Evolutionary conservation across 2,329 filamentous ascomycete species (phyloP), one percentile per base, ranked within the genome.

Genomic region (Paracorniculantispora psalliotae): DNA sequence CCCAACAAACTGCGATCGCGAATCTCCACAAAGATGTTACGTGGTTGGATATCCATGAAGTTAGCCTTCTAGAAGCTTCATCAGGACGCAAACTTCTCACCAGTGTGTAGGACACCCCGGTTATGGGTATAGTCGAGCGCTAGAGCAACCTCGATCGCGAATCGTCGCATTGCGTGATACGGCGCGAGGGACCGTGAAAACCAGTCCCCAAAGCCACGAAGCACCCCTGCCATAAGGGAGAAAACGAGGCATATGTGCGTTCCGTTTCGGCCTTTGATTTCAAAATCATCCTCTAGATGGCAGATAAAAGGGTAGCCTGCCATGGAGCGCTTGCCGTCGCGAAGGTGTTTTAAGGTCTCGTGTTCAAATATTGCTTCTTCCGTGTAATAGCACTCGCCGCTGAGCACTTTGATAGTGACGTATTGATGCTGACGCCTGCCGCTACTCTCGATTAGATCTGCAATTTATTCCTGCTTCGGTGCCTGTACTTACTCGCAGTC

Each of bases 181-280:
- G 66, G 66, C n/a, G 68, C 43, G 39, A 51, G 51, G 26, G 25
- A 43, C 0, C 59, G 55, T 1, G 25, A 3, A 30, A 66, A 68
- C 55, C 54, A 63, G 12, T 44, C 46, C 4, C 54, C 60, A 23
- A 66, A 66, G 57, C 44, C 62, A 19, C 58, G 57, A 8, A 69
- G 49, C 17, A 64, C 64, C 28, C 65, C 63, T 1, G 67, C 71
- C 63, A 72, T 67, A 9, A 67, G 63, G 23, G 71, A 63, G 41
- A 68, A 67, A 2, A 72, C 65, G 5, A 69, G 62, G 43, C 68
- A 72, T 2, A 67, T 53, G 54, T 72, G 71, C 2, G 51, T 61
- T 2, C 69, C 68, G 21, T 72, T 70, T 2, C 69, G 69, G 8
- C 71, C 69, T 0, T 57, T 21, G 41, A 69, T 65, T 21, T 65